Evolutionary conservation across 2,329 filamentous ascomycete species (phyloP).

Genomic region (Aspergillus fischeri): DNA sequence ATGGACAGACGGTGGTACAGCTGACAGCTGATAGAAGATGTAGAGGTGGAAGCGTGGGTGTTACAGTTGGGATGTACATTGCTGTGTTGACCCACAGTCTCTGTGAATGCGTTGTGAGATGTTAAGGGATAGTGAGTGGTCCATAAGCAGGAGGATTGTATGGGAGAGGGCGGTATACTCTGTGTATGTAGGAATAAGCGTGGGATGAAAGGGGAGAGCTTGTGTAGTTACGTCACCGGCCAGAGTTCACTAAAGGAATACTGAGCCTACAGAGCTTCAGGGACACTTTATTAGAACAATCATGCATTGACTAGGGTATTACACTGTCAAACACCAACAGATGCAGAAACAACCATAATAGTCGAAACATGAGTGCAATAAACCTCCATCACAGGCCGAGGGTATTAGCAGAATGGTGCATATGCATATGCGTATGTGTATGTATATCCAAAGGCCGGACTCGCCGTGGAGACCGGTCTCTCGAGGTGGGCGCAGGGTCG

Average conservation of each 20-base stretch:
- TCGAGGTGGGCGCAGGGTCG: background rate
- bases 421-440: background rate
- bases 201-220: background rate
- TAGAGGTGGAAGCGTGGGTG: too few species aligned
- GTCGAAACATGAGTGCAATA: background rate
- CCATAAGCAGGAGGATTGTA: background rate
- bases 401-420: background rate
- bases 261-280: background rate
- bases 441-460: background rate
- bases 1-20: too few species aligned
- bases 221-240: too few species aligned
- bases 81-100: too few species aligned
- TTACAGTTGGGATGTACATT: too few species aligned
- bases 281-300: background rate
- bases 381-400: background rate
- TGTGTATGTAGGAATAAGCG: background rate
- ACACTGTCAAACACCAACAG: background rate
- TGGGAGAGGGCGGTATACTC: background rate
- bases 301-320: background rate
- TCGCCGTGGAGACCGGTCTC: background rate
- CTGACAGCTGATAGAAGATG: too few species aligned
- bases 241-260: background rate
- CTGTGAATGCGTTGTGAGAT: too few species aligned
- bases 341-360: background rate
- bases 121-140: too few species aligned